A percentile compares a stretch with the other conserved stretches of the same genome.
Evolutionary conservation across 768 basidiomycete species (phyloP).

Genomic region (Brasilioporus rufonigricans): DNA sequence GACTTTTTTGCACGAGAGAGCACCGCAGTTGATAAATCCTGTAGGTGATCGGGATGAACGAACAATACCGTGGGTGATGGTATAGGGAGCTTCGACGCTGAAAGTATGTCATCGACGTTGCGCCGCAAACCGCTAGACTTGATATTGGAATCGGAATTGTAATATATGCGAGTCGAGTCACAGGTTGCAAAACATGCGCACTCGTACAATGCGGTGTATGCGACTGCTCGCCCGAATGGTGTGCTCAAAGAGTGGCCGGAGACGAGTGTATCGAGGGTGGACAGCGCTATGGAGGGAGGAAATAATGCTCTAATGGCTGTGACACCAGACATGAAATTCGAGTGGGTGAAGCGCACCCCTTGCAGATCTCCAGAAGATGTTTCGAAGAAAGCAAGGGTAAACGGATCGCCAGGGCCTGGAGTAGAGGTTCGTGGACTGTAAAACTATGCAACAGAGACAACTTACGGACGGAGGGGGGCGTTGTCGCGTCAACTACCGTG

Average conservation of each 20-base stretch:
- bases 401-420: conserved; percentile 50
- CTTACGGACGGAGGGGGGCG: conserved; percentile 54
- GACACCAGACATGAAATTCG: conserved; percentile 88
- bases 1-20: conserved; percentile 51
- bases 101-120: conserved; percentile 48
- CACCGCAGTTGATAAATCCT: conserved; percentile 52
- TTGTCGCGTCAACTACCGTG: conserved; percentile 40
- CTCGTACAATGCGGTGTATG: conserved; percentile 76
- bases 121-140: conserved; percentile 9
- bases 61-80: conserved; percentile 82
- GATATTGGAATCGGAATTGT: conserved; percentile 24
- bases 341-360: conserved; percentile 71
- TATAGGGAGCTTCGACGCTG: conserved; percentile 49
- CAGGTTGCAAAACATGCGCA: conserved; percentile 71
- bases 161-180: conserved; percentile 52
- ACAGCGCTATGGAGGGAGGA: conserved; percentile 65
- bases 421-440: not conserved
- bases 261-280: conserved; percentile 72
- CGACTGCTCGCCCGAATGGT: conserved; percentile 76
- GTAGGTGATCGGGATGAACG: conserved; percentile 61
- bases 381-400: conserved; percentile 66
- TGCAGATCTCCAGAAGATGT: conserved; percentile 50
- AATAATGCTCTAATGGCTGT: conserved; percentile 73
- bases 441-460: conserved; percentile 6
- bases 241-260: conserved; percentile 73